phyloP scores from a whole-genome alignment of 2,329 filamentous ascomycete species.

The Aureobasidium zeae region DNA sequence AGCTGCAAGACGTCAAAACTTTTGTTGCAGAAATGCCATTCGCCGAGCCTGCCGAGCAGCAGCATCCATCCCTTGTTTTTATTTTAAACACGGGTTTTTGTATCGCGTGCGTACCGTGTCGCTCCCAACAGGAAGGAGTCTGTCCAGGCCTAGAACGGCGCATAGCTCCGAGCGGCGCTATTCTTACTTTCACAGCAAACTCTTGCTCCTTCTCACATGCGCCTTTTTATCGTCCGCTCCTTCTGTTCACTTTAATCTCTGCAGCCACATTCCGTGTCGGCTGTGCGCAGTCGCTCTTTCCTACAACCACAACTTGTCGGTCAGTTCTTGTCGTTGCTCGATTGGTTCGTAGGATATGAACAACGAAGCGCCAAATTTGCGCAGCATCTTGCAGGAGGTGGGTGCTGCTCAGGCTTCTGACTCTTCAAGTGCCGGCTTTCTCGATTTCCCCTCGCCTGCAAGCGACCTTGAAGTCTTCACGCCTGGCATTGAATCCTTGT shows the following conservation, averaged over 20 bases:
- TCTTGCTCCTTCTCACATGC: slow-evolving; percentile 12
- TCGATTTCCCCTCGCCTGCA: slow-evolving; percentile 13
- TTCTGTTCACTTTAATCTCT: not conserved
- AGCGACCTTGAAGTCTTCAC: slow-evolving; percentile 13
- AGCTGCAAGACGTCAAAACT: not conserved
- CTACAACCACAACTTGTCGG: slow-evolving; percentile 1
- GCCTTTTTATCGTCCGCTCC: not conserved
- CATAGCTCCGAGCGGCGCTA: slow-evolving; percentile 12
- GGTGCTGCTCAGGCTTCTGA: no score
- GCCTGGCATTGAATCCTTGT: slow-evolving; percentile 1
- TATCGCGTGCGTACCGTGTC: slow-evolving; percentile 6
- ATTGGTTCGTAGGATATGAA: slow-evolving; percentile 11
- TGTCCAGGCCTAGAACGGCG: slow-evolving; percentile 8
- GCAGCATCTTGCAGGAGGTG: slow-evolving; percentile 4
- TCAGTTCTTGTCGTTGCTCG: slow-evolving; percentile 12
- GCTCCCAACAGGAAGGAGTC: slow-evolving; percentile 5
- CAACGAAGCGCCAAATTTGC: slow-evolving; percentile 11
- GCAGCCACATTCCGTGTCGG: slow-evolving; percentile 9
- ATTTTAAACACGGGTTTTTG: slow-evolving; percentile 2
- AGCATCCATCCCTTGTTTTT: slow-evolving; percentile 11
- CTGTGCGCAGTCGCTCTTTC: not conserved
- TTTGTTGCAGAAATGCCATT: not conserved
- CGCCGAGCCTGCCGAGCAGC: not conserved
- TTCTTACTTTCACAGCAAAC: slow-evolving; percentile 10
- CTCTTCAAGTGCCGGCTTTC: slow-evolving; percentile 1